Base-by-base conservation (phyloP, 2,329 filamentous ascomycete genomes). In the Exophiala mesophila region DNA sequence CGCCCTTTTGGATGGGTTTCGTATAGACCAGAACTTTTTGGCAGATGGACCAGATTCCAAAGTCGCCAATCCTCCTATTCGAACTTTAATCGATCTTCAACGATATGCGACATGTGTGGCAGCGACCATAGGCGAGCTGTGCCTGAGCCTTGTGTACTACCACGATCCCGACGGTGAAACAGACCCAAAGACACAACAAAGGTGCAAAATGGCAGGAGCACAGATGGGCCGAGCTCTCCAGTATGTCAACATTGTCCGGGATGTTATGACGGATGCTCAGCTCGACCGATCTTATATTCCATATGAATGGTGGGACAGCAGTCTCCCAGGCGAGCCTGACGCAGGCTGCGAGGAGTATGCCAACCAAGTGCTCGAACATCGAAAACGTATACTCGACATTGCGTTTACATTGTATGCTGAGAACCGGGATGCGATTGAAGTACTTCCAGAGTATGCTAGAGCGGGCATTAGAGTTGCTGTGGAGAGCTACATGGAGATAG, bases 401-500 rank as follows among this genome's bases (percentile, higher is more conserved):
- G 82, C 82, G 0, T 83, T 85, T 50, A 59, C 57, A 13, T 68
- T 80, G 19, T 85, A 87, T 56, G 57, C 66, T 4, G 63, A 68
- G 7, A 76, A 78, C 3, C 67, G 72, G 38, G 60, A 56, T 2
- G 72, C 75, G 0, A 84, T 88, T 52, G 72, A 80, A 36, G 63
- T 72, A 49, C 64, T 88, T 0, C 83, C 83, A 0, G 35, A 46
- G 0, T 73, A 80, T 54, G 78, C 76, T 0, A 70, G 77, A 50
- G 79, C 75, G 0, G 78, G 80, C 1, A 77, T 86, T 58, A 69
- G 79, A 9, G 81, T 85, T 4, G 82, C 81, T 1, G 80, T 86
- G 0, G 82, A 86, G 60, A 85, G 80, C 50, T 86, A 87, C 56
- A 83, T 87, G 76, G 81, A 85, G 58, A 87, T 87, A 57, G 83